Conservation (phyloP, 345 rosid genomes). For the Dipteronia sinensis region DNA sequence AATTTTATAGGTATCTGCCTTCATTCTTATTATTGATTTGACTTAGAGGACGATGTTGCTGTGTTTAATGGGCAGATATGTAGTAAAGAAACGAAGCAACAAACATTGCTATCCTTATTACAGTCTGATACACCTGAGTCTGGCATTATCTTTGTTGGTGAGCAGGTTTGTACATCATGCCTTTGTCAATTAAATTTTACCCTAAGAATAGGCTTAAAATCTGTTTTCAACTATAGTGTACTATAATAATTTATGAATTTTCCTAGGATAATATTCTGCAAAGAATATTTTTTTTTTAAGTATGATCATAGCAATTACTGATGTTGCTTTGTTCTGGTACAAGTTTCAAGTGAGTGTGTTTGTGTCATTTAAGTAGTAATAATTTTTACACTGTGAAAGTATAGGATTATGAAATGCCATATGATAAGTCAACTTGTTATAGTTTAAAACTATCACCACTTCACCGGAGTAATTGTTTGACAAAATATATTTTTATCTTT, state of each 20-base stretch:
- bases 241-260: slow-evolving; percentile 5
- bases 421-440: not conserved
- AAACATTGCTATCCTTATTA: slow-evolving; percentile 56
- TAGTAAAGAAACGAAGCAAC: slow-evolving; percentile 49
- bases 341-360: not conserved
- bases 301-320: not conserved
- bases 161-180: slow-evolving; percentile 59
- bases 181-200: slow-evolving; percentile 10
- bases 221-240: not conserved
- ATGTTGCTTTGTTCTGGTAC: not conserved
- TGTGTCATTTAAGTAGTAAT: not conserved
- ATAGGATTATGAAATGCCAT: not conserved
- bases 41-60: slow-evolving; percentile 6
- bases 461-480: not conserved
- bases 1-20: not conserved
- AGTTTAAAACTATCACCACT: not conserved
- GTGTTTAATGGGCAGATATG: slow-evolving; percentile 49
- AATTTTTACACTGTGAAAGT: not conserved
- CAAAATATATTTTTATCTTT: not conserved
- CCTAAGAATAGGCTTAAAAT: not conserved
- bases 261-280: not conserved
- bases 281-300: not conserved
- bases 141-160: slow-evolving; percentile 78
- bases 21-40: not conserved
- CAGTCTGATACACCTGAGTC: slow-evolving; percentile 65